phyloP scores from a whole-genome alignment of 768 basidiomycete genomes.

The Lyophyllum atratum region DNA sequence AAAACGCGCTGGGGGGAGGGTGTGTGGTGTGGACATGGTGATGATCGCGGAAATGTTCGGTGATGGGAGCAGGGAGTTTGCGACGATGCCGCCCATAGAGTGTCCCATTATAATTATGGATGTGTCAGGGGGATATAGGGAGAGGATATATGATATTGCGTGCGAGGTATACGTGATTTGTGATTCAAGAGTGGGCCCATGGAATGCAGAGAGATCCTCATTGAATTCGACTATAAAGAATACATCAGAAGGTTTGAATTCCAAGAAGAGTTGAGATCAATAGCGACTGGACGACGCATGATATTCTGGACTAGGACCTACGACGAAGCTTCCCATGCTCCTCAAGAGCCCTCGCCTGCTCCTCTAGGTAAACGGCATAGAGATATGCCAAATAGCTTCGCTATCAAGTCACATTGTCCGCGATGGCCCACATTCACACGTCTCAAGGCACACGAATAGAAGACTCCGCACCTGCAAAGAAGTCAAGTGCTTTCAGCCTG shows the following conservation, averaged over 20 bases:
- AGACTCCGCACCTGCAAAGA: slow-evolving; percentile 72
- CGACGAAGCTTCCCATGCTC: not conserved
- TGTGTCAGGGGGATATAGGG: slow-evolving; percentile 66
- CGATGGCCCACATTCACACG: not conserved
- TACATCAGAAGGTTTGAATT: slow-evolving; percentile 1
- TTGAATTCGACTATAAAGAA: slow-evolving; percentile 82
- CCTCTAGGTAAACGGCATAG: not conserved
- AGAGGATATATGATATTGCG: slow-evolving; percentile 78
- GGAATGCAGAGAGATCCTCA: slow-evolving; percentile 95
- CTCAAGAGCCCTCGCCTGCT: not conserved
- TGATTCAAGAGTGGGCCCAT: slow-evolving; percentile 83
- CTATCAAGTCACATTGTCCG: no score
- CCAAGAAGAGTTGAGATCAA: not conserved
- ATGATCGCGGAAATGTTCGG: slow-evolving; percentile 72
- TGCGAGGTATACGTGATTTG: slow-evolving; percentile 75
- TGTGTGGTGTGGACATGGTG: slow-evolving; percentile 96
- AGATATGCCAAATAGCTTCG: no score
- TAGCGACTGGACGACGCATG: not conserved
- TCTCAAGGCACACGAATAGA: not conserved
- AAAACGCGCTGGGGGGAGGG: slow-evolving; percentile 84
- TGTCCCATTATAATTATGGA: slow-evolving; percentile 83
- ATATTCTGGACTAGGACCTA: not conserved
- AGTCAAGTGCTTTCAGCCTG: slow-evolving; percentile 65
- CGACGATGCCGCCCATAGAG: slow-evolving; percentile 97
- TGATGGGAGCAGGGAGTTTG: slow-evolving; percentile 74